Percentiles rank a stretch among this genome's conserved stretches.
phyloP scores from a whole-genome alignment of 2,329 filamentous ascomycete species.

The Hypoxylon sp. region DNA sequence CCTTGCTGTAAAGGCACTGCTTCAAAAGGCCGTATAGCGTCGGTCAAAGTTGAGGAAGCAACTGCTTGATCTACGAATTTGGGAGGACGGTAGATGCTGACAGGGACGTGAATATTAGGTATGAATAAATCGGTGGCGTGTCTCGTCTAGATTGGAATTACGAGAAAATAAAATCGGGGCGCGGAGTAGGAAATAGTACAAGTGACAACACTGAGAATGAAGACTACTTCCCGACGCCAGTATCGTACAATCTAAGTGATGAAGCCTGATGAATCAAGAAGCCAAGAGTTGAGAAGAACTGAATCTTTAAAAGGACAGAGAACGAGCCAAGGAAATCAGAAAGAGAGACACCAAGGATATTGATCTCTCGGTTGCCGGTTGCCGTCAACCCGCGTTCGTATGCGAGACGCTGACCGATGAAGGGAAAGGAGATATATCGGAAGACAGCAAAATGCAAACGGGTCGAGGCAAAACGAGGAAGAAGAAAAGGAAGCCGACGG shows the following conservation, averaged over 20 bases:
- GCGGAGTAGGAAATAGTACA: neutral
- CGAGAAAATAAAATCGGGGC: neutral
- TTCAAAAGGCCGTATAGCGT: neutral
- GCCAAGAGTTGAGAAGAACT: neutral
- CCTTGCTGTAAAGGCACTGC: constrained; percentile 6
- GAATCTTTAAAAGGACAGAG: neutral
- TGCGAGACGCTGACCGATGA: constrained; percentile 21
- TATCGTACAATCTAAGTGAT: constrained; percentile 1
- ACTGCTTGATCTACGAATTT: constrained; percentile 8
- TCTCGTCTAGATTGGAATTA: neutral
- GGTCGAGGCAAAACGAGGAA: constrained; percentile 1
- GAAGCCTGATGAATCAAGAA: neutral
- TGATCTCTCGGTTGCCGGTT: constrained; percentile 31
- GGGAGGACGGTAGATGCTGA: neutral
- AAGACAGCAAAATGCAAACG: constrained; percentile 5
- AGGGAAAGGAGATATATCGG: constrained; percentile 11
- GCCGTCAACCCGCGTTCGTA: constrained; percentile 26
- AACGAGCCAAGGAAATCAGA: constrained; percentile 20
- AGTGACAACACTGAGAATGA: neutral
- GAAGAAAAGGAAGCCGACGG: neutral
- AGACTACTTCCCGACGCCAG: constrained; percentile 2
- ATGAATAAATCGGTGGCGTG: neutral
- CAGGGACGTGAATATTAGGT: neutral
- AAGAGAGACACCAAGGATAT: constrained; percentile 8
- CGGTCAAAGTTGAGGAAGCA: neutral